phyloP scores from a whole-genome alignment of 148 eudicot species.

The Cornus kousa region DNA sequence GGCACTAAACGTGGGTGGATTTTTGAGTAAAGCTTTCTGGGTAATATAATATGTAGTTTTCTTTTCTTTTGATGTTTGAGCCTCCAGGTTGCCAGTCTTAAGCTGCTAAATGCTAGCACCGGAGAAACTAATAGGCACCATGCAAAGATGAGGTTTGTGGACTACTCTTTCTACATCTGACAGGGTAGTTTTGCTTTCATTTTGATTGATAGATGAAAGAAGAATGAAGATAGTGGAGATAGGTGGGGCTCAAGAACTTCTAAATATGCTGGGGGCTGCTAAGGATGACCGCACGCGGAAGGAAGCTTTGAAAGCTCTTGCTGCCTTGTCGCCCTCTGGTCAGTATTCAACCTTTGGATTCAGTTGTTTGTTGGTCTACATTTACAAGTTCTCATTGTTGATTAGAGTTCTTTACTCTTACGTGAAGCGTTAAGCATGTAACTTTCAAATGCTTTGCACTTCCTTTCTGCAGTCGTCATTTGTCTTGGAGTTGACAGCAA shows the following conservation, averaged over 20 bases:
- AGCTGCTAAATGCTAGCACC: not conserved
- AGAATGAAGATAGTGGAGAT: constrained; percentile 85
- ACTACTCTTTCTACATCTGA: not conserved
- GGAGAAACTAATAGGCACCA: not conserved
- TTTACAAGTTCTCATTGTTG: too few species aligned
- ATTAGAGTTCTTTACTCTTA: not conserved
- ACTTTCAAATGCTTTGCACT: not conserved
- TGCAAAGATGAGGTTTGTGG: not conserved
- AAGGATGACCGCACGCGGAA: constrained; percentile 78
- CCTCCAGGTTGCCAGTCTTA: too few species aligned
- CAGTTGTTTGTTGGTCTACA: not conserved
- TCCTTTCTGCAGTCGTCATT: not conserved
- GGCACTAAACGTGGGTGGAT: not conserved
- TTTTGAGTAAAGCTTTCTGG: not conserved
- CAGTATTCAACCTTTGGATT: constrained; percentile 12
- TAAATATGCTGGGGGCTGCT: constrained; percentile 74
- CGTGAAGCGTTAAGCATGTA: not conserved
- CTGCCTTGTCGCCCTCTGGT: constrained; percentile 83
- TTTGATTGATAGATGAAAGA: constrained; percentile 54
- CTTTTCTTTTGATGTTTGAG: too few species aligned
- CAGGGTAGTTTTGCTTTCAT: constrained; percentile 2
- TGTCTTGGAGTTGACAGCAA: not conserved
- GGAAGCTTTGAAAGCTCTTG: constrained; percentile 84
- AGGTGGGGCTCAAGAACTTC: constrained; percentile 81
- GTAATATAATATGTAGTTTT: too few species aligned